Conservation (phyloP, 2,329 filamentous ascomycete species). For the Pyrenophora seminiperda region DNA sequence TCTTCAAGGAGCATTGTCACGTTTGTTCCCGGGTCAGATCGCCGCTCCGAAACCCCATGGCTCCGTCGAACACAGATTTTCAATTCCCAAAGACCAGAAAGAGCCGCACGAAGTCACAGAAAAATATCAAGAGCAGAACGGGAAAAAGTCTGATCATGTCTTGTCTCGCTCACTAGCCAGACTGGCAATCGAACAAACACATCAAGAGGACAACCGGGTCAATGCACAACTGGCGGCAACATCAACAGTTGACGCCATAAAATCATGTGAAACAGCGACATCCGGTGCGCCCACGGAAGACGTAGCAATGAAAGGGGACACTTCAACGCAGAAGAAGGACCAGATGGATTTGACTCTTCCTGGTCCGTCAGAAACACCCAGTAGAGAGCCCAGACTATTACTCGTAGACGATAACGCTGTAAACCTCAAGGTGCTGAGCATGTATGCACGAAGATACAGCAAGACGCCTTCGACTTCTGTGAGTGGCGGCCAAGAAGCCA, state of each 20-base stretch:
- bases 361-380: background rate
- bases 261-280: background rate
- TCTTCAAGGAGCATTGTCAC: constrained; percentile 1
- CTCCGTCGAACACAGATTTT: background rate
- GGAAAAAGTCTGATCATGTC: background rate
- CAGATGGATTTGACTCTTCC: background rate
- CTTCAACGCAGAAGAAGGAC: background rate
- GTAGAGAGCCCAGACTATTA: constrained; percentile 5
- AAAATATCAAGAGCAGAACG: background rate
- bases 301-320: background rate
- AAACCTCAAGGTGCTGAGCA: constrained; percentile 10
- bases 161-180: background rate
- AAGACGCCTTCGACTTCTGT: constrained; percentile 4
- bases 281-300: background rate
- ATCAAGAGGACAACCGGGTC: background rate
- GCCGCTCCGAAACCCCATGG: background rate
- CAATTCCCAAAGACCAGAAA: background rate
- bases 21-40: constrained; percentile 2
- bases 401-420: constrained; percentile 13
- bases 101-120: background rate
- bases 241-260: background rate
- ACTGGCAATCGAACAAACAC: background rate
- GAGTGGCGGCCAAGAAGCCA: constrained; percentile 9
- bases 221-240: background rate
- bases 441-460: constrained; percentile 13